Evolutionary conservation across 768 basidiomycete genomes (phyloP).

Genomic region (Terana coerulea): DNA sequence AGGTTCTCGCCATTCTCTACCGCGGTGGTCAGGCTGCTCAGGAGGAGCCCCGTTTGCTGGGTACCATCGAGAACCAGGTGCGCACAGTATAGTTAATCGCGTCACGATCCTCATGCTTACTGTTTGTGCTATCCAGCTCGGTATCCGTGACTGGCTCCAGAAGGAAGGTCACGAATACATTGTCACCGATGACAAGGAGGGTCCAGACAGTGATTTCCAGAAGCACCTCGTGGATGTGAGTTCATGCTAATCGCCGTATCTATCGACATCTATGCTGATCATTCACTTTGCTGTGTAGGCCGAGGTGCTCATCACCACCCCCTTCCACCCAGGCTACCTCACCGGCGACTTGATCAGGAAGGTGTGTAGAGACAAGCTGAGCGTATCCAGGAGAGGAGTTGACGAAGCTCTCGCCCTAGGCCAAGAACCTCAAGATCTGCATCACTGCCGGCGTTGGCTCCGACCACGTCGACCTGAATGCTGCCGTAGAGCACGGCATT

Average conservation of each 20-base stretch:
- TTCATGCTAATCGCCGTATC: constrained; percentile 5
- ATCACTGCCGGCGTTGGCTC: constrained; percentile 88
- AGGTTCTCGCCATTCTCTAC: constrained; percentile 74
- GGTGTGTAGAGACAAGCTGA: constrained; percentile 38
- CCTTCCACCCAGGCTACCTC: constrained; percentile 82
- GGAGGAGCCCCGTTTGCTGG: constrained; percentile 68
- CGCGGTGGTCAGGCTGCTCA: constrained; percentile 57
- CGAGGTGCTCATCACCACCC: constrained; percentile 75
- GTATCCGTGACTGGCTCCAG: constrained; percentile 61
- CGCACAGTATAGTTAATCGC: constrained; percentile 2
- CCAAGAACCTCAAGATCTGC: constrained; percentile 82
- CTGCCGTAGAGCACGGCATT: constrained; percentile 2
- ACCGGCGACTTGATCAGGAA: constrained; percentile 66
- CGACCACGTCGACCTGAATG: constrained; percentile 82
- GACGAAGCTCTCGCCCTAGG: constrained; percentile 35
- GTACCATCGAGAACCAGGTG: constrained; percentile 75
- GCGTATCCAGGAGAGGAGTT: background rate
- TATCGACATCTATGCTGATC: background rate
- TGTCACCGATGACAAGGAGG: constrained; percentile 78
- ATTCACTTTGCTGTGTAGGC: constrained; percentile 37
- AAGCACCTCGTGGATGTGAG: constrained; percentile 74
- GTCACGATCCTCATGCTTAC: background rate
- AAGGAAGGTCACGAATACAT: constrained; percentile 70
- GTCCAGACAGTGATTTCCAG: constrained; percentile 73
- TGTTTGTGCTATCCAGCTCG: constrained; percentile 46